Evolutionary conservation across 805 yeast genomes (phyloP), one percentile per base, ranked within the genome.

Genomic region (Lipomyces kockii): DNA sequence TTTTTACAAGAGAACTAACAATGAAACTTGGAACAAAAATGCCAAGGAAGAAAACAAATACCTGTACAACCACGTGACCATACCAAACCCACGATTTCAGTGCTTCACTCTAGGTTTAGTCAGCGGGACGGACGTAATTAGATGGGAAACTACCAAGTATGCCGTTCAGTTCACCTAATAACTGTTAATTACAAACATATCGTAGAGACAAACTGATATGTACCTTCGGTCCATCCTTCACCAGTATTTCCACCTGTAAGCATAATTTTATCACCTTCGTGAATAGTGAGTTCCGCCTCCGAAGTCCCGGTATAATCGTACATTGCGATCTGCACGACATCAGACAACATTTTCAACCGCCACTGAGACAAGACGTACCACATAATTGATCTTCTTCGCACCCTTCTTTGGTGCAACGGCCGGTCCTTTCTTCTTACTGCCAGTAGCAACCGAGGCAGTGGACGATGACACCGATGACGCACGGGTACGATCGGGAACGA

Each of bases 201-300:
- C 29, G 20, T 57, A 20, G 46, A 20, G 6, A n/a, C 25, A 7
- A 49, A 29, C 6, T 11, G 39, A 29, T 8, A 8, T 6, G 9
- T 37, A 12, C 98, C 98, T 72, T 88, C 90, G 1, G 98, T 93
- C 99, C 99, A 95, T 0, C 99, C 99, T 52, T 84, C 84, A 9
- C 92, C 93, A 62, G 89, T 90, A 61, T 87, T 91, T 35, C 84
- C 87, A 54, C 80, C 82, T 0, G 90, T 74, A 12, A 95, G 83
- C 11, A 84, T 83, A 22, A 95, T 85, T 63, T 82, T 82, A 69
- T 94, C 98, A 1, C 97, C 97, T 0, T 84, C 88, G 7, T 71
- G 74, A 25, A 95, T 85, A 25, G 85, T 83, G 66, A 95, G 77
- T 78, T 95, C 99, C 73, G 90, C 94, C 32, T 85, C 89, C 12